Conservation (phyloP, 768 basidiomycete species). For the Trametes cubensis region DNA sequence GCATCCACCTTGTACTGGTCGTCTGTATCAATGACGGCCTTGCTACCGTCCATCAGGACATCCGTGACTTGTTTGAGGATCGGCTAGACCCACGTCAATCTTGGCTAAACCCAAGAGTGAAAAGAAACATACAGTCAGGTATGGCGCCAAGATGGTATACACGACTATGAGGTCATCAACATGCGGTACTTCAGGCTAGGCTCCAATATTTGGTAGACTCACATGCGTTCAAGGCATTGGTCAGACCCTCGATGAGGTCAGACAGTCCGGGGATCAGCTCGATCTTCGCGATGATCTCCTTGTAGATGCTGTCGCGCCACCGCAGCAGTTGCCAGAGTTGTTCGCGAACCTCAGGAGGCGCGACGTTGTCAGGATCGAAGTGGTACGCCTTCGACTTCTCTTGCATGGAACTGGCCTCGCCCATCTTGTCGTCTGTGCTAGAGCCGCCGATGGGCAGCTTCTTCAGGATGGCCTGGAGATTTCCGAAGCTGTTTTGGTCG, state of each 20-base stretch:
- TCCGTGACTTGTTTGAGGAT: conserved; percentile 59
- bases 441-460: conserved; percentile 55
- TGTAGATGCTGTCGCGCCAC: conserved; percentile 65
- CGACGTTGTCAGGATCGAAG: conserved; percentile 63
- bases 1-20: conserved; percentile 62
- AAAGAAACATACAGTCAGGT: conserved; percentile 47
- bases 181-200: conserved; percentile 6
- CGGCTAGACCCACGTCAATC: conserved; percentile 43
- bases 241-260: conserved; percentile 59
- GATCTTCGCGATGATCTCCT: conserved; percentile 55
- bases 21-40: conserved; percentile 67
- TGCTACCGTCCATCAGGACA: conserved; percentile 62
- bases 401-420: conserved; percentile 58
- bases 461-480: conserved; percentile 48
- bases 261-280: conserved; percentile 67
- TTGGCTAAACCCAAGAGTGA: background rate
- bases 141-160: conserved; percentile 69
- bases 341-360: conserved; percentile 64
- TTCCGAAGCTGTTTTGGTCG: conserved; percentile 37
- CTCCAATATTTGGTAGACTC: conserved; percentile 22
- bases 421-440: conserved; percentile 49
- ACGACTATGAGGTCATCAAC: conserved; percentile 44
- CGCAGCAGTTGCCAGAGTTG: conserved; percentile 57
- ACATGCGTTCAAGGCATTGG: conserved; percentile 71
- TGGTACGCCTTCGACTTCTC: conserved; percentile 58